Conservation (phyloP, 169 alveolate genomes). For the Plasmodium blacklocki region DNA sequence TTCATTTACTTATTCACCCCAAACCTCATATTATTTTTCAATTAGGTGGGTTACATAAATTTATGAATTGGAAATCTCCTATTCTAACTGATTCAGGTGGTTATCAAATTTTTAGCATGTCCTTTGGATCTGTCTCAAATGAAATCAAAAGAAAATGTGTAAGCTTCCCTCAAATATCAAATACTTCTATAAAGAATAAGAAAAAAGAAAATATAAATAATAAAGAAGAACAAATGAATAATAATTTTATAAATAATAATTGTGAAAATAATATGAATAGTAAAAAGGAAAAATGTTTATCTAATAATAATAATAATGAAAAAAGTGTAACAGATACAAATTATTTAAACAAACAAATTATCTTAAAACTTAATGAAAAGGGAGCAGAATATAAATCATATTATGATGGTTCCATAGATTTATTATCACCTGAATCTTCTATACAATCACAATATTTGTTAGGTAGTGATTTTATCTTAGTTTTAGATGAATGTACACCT, state of each 20-base stretch:
- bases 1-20: conserved; percentile 97
- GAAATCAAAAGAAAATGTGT: conserved; percentile 49
- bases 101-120: conserved; percentile 94
- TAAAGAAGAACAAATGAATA: background rate
- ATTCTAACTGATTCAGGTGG: conserved; percentile 99
- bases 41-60: conserved; percentile 95
- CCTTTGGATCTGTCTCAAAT: conserved; percentile 58
- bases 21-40: conserved; percentile 93
- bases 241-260: background rate
- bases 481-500: conserved; percentile 70
- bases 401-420: conserved; percentile 32
- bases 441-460: conserved; percentile 54
- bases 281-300: background rate
- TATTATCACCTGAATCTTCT: conserved; percentile 62
- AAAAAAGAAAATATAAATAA: background rate
- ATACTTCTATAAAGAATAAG: background rate
- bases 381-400: conserved; percentile 58
- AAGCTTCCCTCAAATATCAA: background rate
- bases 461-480: conserved; percentile 52
- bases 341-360: background rate
- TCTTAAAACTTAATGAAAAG: conserved; percentile 39
- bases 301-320: background rate
- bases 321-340: background rate
- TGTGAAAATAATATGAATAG: background rate
- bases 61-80: conserved; percentile 95